Percentiles rank a stretch among this genome's conserved stretches.
Evolutionary conservation across 2,329 filamentous ascomycete genomes (phyloP).

Genomic region (Myrmaecium sp.): DNA sequence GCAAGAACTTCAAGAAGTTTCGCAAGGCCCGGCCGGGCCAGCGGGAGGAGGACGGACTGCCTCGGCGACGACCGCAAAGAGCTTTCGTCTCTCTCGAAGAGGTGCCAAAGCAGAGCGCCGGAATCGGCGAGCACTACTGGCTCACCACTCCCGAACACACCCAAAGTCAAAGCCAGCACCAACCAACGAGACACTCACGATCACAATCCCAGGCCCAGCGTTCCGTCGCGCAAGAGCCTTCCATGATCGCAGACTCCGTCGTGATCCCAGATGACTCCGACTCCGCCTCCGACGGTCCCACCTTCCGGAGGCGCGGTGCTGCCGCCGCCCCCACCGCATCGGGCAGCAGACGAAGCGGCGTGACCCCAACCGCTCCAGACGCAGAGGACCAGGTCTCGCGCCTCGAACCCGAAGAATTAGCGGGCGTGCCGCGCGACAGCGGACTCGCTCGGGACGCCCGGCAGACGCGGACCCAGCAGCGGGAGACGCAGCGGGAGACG

Average conservation of each 20-base stretch:
- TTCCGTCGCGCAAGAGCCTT: slow-evolving; percentile 6
- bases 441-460: slow-evolving; percentile 11
- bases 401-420: slow-evolving; percentile 21
- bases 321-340: no score
- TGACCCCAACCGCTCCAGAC: neutral
- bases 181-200: neutral
- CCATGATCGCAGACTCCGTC: slow-evolving; percentile 6
- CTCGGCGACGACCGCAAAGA: slow-evolving; percentile 28
- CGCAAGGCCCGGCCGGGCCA: slow-evolving; percentile 32
- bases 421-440: slow-evolving; percentile 10
- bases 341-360: slow-evolving; percentile 1
- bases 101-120: slow-evolving; percentile 52
- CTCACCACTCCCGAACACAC: slow-evolving; percentile 28
- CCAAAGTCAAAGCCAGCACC: no score
- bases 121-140: slow-evolving; percentile 65
- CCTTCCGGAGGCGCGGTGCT: slow-evolving; percentile 1
- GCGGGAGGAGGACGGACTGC: slow-evolving; percentile 17
- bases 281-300: slow-evolving; percentile 13
- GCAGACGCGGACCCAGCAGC: slow-evolving; percentile 9
- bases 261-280: slow-evolving; percentile 17
- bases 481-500: slow-evolving; percentile 5
- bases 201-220: slow-evolving; percentile 3
- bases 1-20: slow-evolving; percentile 94
- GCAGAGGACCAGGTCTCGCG: slow-evolving; percentile 8
- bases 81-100: slow-evolving; percentile 58